Base-by-base conservation (phyloP, 148 eudicot genomes). In the Rhododendron mucronatum region DNA sequence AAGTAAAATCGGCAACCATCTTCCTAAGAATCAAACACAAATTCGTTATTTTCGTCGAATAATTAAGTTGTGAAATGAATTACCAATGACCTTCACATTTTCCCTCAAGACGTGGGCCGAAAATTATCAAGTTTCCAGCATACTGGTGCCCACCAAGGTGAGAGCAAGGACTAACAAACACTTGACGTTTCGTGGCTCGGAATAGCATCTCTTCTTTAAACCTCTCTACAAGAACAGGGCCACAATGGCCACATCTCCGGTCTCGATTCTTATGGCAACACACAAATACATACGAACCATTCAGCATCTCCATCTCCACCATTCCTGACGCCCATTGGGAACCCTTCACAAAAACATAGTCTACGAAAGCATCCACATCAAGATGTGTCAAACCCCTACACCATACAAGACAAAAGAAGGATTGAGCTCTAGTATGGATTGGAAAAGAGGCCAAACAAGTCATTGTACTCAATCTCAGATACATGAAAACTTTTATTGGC, bases 1-100 rank as follows among this genome's bases (percentile, higher is more conserved):
- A 83, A 69, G 74, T 12, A 23, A 20, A 33, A 61, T 11, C 14
- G 10, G 20, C 69, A 82, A 15, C 23, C 21, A 41, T 23, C 30
- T n/a, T 47, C 11, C 12, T 47, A 47, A 47, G 50, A 47, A 47
- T 47, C 50, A 47, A 47, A 47, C 11, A 47, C 50, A 47, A 47
- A 47, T 2, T 47, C 11, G 50, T 47, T 47, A 47, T 9, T 47
- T 47, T 47, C 2, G 2, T 47, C 12, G 0, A 47, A 47, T 47
- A 47, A 47, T 47, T 7, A 47, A 47, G 50, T 47, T 47, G 50
- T 47, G 61, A 55, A 55, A 55, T 55, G 61, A 16, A 55, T 65
- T 59, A 83, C 85, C 85, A 83, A 83, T 83, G 85, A 44, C 85
- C 85, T 83, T 83, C 85, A 67, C 85, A 65, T 41, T 65, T 83